Evolutionary conservation across 768 basidiomycete species (phyloP).

Genomic region (Lactifluus piperatus): DNA sequence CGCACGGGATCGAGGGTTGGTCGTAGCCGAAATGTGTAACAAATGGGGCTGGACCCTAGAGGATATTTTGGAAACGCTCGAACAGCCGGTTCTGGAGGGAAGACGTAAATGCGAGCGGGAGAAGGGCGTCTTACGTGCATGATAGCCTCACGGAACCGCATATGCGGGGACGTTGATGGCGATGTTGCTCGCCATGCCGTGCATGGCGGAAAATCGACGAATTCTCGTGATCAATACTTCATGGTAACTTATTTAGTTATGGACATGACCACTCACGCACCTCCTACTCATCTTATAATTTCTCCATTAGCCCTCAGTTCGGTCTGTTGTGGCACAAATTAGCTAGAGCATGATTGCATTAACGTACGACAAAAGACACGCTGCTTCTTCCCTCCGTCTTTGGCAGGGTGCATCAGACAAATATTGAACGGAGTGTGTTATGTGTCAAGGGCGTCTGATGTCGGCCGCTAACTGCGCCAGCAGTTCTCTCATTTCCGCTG

Average conservation of each 20-base stretch:
- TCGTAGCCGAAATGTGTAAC: constrained; percentile 18
- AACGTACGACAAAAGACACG: neutral
- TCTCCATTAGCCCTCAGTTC: neutral
- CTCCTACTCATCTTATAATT: neutral
- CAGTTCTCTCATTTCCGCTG: constrained; percentile 12
- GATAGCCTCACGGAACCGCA: constrained; percentile 12
- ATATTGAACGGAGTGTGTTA: neutral
- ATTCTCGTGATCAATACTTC: constrained; percentile 10
- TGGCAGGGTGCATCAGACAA: neutral
- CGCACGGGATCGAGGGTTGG: constrained; percentile 7
- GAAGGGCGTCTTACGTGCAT: constrained; percentile 17
- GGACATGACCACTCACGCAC: constrained; percentile 5
- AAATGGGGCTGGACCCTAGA: constrained; percentile 19
- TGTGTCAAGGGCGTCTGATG: neutral
- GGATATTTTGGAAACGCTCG: constrained; percentile 17
- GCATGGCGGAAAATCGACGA: constrained; percentile 20
- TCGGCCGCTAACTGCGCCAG: constrained; percentile 2
- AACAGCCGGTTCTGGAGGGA: constrained; percentile 14
- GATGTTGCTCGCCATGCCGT: constrained; percentile 12
- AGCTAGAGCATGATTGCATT: neutral
- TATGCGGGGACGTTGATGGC: constrained; percentile 8
- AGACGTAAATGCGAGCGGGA: constrained; percentile 18
- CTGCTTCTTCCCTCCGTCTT: constrained; percentile 8
- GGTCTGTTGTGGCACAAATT: neutral
- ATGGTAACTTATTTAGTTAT: constrained; percentile 17